Evolutionary conservation across 2,329 filamentous ascomycete species (phyloP), one percentile per base, ranked within the genome.

Genomic region (Sporothrix protearum): DNA sequence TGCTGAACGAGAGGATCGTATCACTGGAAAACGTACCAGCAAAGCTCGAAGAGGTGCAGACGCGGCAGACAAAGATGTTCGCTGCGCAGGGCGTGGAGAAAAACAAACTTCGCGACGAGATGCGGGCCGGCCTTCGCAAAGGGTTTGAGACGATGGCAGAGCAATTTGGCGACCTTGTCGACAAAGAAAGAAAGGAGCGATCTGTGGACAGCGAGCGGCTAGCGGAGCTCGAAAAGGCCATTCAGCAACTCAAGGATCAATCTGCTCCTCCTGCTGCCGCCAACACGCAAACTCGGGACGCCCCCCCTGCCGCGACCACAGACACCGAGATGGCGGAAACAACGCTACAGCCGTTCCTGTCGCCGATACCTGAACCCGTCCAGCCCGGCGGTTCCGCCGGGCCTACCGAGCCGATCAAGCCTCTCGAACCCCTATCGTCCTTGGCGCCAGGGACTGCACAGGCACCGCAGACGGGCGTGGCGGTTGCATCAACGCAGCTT

Each of bases 1-100:
- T 28, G 12, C 36, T 75, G 28, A 70, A 66, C 25, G 69, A 73
- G n/a, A 53, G 49, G n/a, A 10, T 73, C 14, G 8, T 10, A 8
- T 39, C n/a, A 7, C 42, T 75, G 1, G 68, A 68, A 16, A 22
- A 33, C 14, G 19, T 68, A 4, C 42, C 45, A 14, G 16, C 25
- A 8, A 19, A 22, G 7, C 7, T 71, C 7, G 19, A 36, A 3
- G 8, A 36, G 55, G 51, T 74, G 1, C 9, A 64, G 2, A 16
- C 22, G 1, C 57, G 36, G 7, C 73, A 73, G 19, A 42, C 59
- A 8, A 49, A 59, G 7, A 12, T 16, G 9, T 3, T 14, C 2
- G 22, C 14, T 14, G 68, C 68, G 51, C 9, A 19, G 6, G 25
- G 39, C 28, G 36, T 36, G n/a, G 19, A 25, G 14, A 12, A 10